Evolutionary conservation across 768 basidiomycete genomes (phyloP).

Genomic region (Lyophyllum atratum): DNA sequence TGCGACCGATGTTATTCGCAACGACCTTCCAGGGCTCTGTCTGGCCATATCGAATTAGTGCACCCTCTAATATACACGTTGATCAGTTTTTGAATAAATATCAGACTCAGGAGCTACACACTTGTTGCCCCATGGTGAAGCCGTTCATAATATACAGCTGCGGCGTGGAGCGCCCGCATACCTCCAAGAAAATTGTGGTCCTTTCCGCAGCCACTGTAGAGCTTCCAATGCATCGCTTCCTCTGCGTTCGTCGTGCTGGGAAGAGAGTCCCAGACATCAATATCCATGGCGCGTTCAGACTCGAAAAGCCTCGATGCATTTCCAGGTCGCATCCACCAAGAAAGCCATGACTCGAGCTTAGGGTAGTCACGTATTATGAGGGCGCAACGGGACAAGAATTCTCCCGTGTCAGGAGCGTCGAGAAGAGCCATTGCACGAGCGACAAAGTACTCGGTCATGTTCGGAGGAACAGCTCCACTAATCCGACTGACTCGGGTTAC

Average conservation of each 20-base stretch:
- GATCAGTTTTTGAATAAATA: neutral
- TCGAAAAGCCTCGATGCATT: constrained; percentile 26
- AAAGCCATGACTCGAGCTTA: constrained; percentile 24
- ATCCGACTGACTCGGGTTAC: constrained; percentile 27
- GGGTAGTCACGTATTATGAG: constrained; percentile 27
- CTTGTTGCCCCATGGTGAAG: neutral
- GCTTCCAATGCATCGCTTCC: constrained; percentile 35
- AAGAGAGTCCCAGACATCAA: constrained; percentile 23
- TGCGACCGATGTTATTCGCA: neutral
- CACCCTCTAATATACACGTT: neutral
- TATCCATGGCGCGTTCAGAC: constrained; percentile 16
- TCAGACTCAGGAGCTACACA: neutral
- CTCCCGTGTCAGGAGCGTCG: neutral
- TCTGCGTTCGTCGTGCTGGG: constrained; percentile 36
- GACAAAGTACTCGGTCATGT: constrained; percentile 11
- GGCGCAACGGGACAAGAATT: constrained; percentile 10
- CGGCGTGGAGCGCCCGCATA: neutral
- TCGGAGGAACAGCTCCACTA: constrained; percentile 21
- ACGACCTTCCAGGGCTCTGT: neutral
- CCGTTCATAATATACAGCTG: neutral
- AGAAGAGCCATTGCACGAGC: constrained; percentile 17
- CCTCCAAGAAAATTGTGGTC: constrained; percentile 24
- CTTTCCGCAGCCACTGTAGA: constrained; percentile 27
- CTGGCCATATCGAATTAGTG: neutral
- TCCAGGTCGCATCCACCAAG: constrained; percentile 28